A percentile compares a stretch with the other conserved stretches of the same genome.
Conservation (phyloP, 306 rosid genomes). For the Cucurbita pepo region DNA sequence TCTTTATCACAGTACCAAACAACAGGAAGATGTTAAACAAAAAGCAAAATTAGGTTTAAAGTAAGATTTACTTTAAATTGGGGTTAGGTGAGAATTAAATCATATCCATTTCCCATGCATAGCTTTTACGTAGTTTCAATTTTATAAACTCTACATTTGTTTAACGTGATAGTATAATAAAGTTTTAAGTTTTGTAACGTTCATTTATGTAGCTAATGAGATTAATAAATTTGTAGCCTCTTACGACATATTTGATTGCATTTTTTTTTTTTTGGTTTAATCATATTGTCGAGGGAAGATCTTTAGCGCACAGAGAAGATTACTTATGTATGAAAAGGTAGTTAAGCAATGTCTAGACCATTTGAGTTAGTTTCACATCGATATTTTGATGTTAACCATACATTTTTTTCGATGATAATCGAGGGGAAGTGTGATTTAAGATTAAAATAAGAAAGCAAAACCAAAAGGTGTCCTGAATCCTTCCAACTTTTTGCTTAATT, state of each 20-base stretch:
- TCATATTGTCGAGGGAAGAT: too few relatives aligned
- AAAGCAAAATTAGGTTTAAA: slow-evolving; percentile 13
- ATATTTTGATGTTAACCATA: too few relatives aligned
- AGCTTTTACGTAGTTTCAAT: not conserved
- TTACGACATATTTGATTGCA: too few relatives aligned
- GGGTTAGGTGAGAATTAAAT: slow-evolving; percentile 12
- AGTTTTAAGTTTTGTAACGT: not conserved
- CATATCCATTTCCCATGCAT: not conserved
- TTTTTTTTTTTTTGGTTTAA: too few relatives aligned
- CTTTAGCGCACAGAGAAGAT: too few relatives aligned
- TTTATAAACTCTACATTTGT: not conserved
- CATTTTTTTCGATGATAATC: too few relatives aligned
- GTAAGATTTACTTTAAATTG: not conserved
- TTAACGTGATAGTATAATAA: not conserved
- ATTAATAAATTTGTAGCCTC: not conserved
- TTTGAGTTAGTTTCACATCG: too few relatives aligned
- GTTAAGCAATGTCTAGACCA: too few relatives aligned
- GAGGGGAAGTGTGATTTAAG: too few relatives aligned
- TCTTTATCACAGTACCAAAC: not conserved
- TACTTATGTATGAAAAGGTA: too few relatives aligned
- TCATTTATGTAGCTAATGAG: not conserved
- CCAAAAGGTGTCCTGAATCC: not conserved
- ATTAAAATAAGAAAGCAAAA: not conserved
- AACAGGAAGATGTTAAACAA: not conserved
- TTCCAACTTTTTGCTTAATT: not conserved